Base-by-base conservation (phyloP, 2,329 filamentous ascomycete genomes). In the Celoporthe dispersa region DNA sequence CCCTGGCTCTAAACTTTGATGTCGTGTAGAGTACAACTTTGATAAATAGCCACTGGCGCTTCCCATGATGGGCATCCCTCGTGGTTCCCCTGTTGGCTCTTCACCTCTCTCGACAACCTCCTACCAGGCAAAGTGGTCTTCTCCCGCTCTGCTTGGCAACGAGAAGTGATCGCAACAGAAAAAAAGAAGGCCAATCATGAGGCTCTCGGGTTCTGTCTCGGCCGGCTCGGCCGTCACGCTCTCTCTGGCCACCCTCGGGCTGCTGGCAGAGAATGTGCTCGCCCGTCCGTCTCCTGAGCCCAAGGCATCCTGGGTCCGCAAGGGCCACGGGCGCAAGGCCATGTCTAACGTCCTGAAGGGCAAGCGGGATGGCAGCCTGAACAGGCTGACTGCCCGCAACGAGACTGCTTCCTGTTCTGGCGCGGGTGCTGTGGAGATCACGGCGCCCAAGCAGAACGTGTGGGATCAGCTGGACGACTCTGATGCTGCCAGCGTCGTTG, bases 381-480 rank as follows among this genome's bases (percentile, higher is more conserved):
- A 41, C 12, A 41, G 12, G 2, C 8, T 61, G 19, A n/a, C 44
- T 0, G 0, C 61, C 22, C 28, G 44, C 28, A 66, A 70, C 35
- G 68, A n/a, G n/a, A 70, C 68, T 22, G 39, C 57, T 16, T 68
- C 72, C 19, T 74, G 76, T 66, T 51, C 73, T 35, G 71, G 73
- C 14, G 60, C 71, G 5, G 39, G 70, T 14, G 72, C 75, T 0
- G 73, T 74, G 6, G 57, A 67, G 3, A 74, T 77, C 66, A 73
- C 73, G 28, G 81, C 83, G 0, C 82, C 82, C 5, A 82, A 82
- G 67, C 64, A 73, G 19, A 85, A 84, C 69, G 74, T 83, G 35
- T 84, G 82, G 81, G 76, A 74, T 6, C 75, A 77, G n/a, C 72
- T 84, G 61, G 79, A 75, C 0, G 77, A 80, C 55, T 70, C 74